Conservation (phyloP, 2,329 filamentous ascomycete species). For the Diaporthe vexans region DNA sequence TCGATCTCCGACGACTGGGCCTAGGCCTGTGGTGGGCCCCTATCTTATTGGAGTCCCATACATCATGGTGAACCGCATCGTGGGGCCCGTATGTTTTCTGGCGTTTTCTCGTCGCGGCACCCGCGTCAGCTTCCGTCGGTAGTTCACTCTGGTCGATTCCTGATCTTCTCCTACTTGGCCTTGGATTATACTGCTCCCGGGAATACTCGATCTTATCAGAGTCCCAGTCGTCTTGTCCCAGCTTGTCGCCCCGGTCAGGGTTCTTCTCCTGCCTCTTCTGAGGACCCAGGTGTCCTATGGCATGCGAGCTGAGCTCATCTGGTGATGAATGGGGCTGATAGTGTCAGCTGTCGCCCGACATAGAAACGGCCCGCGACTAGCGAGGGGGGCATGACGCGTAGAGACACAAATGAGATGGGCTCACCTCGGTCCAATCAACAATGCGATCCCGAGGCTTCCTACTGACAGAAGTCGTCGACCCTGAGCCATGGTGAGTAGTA, state of each 20-base stretch:
- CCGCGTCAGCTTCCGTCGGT: not conserved
- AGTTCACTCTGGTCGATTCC: slow-evolving; percentile 37
- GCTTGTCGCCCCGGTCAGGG: not conserved
- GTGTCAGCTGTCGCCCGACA: slow-evolving; percentile 7
- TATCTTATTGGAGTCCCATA: slow-evolving; percentile 34
- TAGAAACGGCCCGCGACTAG: not conserved
- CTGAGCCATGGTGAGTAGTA: not conserved
- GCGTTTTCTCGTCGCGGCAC: not conserved
- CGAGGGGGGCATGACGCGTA: too few species aligned
- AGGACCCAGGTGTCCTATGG: not conserved
- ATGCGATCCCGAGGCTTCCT: not conserved
- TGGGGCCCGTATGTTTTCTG: not conserved
- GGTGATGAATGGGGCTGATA: slow-evolving; percentile 36
- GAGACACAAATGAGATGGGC: not conserved
- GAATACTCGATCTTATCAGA: slow-evolving; percentile 37
- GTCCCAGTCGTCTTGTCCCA: slow-evolving; percentile 39
- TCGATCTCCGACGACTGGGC: slow-evolving; percentile 37
- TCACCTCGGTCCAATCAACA: not conserved
- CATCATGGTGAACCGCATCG: slow-evolving; percentile 18
- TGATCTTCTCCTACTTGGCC: slow-evolving; percentile 41
- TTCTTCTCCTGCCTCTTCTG: slow-evolving; percentile 39
- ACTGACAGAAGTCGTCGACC: slow-evolving; percentile 8
- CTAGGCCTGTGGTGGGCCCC: slow-evolving; percentile 31
- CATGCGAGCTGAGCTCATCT: slow-evolving; percentile 37
- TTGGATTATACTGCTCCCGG: slow-evolving; percentile 38